A percentile compares a stretch with the other conserved stretches of the same genome.
Evolutionary conservation across 169 alveolate genomes (phyloP).

Genomic region (Plasmodium blacklocki): DNA sequence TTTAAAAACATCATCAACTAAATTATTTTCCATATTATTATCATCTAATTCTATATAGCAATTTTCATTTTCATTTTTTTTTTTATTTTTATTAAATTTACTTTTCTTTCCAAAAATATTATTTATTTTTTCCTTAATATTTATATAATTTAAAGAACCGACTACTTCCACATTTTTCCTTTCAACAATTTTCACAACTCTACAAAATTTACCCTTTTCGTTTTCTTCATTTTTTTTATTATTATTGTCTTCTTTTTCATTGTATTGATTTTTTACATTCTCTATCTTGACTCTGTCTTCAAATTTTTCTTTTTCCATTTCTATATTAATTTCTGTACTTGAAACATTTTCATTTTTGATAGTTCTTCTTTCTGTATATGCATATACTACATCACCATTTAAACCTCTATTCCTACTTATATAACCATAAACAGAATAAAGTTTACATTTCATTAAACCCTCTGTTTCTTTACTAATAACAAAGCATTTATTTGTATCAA

Average conservation of each 20-base stretch:
- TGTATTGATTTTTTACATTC: background rate
- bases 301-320: background rate
- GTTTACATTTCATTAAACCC: slow-evolving; percentile 11
- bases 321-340: slow-evolving; percentile 4
- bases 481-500: slow-evolving; percentile 60
- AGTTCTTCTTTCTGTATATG: slow-evolving; percentile 77
- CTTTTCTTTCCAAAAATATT: slow-evolving; percentile 40
- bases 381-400: slow-evolving; percentile 85
- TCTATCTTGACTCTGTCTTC: background rate
- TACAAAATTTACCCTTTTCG: slow-evolving; percentile 29
- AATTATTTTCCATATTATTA: background rate
- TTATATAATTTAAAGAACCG: slow-evolving; percentile 40
- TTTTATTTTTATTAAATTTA: background rate
- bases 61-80: background rate
- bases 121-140: slow-evolving; percentile 39
- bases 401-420: slow-evolving; percentile 86
- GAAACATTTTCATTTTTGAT: slow-evolving; percentile 6
- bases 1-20: background rate
- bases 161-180: slow-evolving; percentile 30
- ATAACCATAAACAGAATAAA: slow-evolving; percentile 81
- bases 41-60: background rate
- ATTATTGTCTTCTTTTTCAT: background rate
- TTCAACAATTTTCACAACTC: slow-evolving; percentile 62
- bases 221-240: slow-evolving; percentile 12
- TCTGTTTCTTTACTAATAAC: slow-evolving; percentile 28